Percentiles rank a stretch among this genome's conserved stretches.
Evolutionary conservation across 2,329 filamentous ascomycete species (phyloP).

Genomic region (Claviceps paspali): DNA sequence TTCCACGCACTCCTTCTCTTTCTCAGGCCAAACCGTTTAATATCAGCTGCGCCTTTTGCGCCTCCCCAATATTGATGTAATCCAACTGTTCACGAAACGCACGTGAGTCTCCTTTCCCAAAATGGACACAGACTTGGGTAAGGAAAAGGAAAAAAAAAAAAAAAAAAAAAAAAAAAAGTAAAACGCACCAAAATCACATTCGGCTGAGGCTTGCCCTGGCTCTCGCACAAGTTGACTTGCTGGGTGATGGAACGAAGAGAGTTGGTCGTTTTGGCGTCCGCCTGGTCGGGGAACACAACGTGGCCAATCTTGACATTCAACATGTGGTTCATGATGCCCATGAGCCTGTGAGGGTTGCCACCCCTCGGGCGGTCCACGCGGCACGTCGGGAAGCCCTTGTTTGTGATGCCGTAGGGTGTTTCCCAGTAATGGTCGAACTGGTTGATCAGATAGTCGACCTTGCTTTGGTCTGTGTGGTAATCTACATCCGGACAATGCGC

Average conservation of each 20-base stretch:
- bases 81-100: conserved; percentile 21
- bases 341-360: conserved; percentile 21
- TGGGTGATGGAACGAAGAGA: conserved; percentile 16
- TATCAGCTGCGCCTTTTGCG: conserved; percentile 20
- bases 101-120: conserved; percentile 7
- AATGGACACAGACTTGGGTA: neutral
- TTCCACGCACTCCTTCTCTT: neutral
- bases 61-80: conserved; percentile 25
- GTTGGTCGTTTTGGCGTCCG: conserved; percentile 18
- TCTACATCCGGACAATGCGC: conserved; percentile 35
- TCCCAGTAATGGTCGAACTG: conserved; percentile 57
- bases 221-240: conserved; percentile 15
- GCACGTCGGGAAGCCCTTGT: conserved; percentile 47
- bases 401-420: conserved; percentile 51
- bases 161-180: neutral
- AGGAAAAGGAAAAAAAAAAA: neutral
- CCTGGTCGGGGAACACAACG: conserved; percentile 21
- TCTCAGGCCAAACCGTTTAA: conserved; percentile 21
- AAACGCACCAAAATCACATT: conserved; percentile 19
- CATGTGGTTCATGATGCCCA: conserved; percentile 30
- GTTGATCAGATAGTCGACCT: conserved; percentile 46
- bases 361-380: conserved; percentile 43
- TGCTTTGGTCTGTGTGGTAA: conserved; percentile 33
- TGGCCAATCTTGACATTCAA: conserved; percentile 16
- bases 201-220: conserved; percentile 12